Evolutionary conservation across 768 basidiomycete genomes (phyloP), one percentile per base, ranked within the genome.

Genomic region (Suillus cothurnatus): DNA sequence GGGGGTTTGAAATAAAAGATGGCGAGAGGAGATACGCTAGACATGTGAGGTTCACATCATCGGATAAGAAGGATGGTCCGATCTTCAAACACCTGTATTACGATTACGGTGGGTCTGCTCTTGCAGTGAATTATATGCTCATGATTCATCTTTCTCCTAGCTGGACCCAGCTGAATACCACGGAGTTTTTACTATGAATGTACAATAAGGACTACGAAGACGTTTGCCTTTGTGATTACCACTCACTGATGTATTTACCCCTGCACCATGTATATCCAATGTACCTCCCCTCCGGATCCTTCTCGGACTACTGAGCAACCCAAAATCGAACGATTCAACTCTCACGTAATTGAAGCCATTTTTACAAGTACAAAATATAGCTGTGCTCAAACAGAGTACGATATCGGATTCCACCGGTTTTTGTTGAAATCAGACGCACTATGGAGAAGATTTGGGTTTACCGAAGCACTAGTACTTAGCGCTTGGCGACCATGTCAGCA

Each of bases 1-100:
- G 90, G 91, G 91, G 90, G 28, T 81, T 92, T 26, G 81, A 89
- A 69, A 79, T 80, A 5, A 77, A 88, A 68, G 77, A 88, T 17
- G 86, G 81, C 32, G 85, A 86, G 71, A 84, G 87, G 69, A 79
- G 88, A 65, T 87, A 91, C 69, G 79, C 82, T 5, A 81, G 90
- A 63, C 86, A 84, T 68, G 76, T 90, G 66, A 81, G 83, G 66
- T 92, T 92, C 74, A 86, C 83, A 6, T 89, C 89, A 1, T 84
- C 89, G 5, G 71, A 79, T 38, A 85, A 79, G 12, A 83, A 88
- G 68, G 84, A 85, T 17, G 67, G 68, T 7, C 70, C 76, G 41
- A 85, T 91, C 58, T 78, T 85, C 63, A 78, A 81, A 12, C 83
- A 80, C 49, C 72, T 92, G 43, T 80, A 89, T 23, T 93, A 91